Percentiles rank a stretch among this genome's conserved stretches.
Evolutionary conservation across 2,329 filamentous ascomycete species (phyloP).

Genomic region (Fusarium luffae): DNA sequence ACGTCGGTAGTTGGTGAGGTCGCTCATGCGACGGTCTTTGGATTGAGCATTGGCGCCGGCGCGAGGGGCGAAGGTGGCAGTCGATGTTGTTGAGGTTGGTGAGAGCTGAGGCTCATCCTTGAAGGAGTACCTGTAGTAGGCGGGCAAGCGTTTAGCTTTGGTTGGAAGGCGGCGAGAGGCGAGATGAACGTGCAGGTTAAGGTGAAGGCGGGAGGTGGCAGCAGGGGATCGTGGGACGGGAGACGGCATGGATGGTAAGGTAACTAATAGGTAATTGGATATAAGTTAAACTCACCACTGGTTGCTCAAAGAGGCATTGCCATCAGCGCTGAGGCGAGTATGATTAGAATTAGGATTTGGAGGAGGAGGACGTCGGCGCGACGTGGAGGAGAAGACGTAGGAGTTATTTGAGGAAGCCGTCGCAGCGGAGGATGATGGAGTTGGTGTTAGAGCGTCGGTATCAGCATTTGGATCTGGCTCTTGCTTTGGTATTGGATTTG

Average conservation of each 20-base stretch:
- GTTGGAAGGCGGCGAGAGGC: constrained; percentile 26
- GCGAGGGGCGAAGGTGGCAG: constrained; percentile 57
- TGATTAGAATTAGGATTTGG: neutral
- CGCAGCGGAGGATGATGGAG: constrained; percentile 27
- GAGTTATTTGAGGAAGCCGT: constrained; percentile 35
- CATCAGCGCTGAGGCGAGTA: constrained; percentile 38
- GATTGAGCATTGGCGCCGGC: constrained; percentile 56
- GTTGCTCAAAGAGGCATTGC: constrained; percentile 44
- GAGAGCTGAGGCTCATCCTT: constrained; percentile 61
- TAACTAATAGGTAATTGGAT: neutral
- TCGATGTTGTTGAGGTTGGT: constrained; percentile 60
- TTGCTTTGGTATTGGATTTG: constrained; percentile 12
- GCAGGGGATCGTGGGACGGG: constrained; percentile 29
- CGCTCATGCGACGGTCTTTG: constrained; percentile 66
- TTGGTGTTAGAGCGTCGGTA: constrained; percentile 25
- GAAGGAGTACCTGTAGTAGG: constrained; percentile 42
- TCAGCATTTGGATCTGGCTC: constrained; percentile 8
- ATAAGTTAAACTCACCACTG: constrained; percentile 42
- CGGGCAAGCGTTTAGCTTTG: constrained; percentile 41
- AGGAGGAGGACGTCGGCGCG: constrained; percentile 34
- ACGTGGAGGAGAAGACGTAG: constrained; percentile 24
- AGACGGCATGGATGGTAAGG: constrained; percentile 16
- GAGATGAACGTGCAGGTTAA: constrained; percentile 32
- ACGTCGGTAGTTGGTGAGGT: constrained; percentile 76
- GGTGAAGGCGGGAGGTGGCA: constrained; percentile 27